Percentiles rank a stretch among this genome's conserved stretches.
phyloP scores from a whole-genome alignment of 2,329 filamentous ascomycete genomes.

The Cephalotrichum gorgonifer region DNA sequence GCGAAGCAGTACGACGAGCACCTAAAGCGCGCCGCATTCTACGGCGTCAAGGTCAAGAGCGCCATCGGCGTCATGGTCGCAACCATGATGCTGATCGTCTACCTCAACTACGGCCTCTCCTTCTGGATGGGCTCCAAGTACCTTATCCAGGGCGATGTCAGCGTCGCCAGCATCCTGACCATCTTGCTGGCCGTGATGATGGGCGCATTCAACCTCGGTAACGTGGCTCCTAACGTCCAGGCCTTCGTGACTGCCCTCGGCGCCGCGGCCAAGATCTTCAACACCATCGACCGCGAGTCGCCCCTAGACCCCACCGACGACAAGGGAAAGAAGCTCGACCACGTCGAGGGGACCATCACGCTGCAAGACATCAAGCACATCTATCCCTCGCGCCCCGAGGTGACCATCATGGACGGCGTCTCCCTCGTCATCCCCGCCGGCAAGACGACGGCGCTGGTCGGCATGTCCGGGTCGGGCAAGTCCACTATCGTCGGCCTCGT shows the following conservation, averaged over 20 bases:
- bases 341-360: slow-evolving; percentile 68
- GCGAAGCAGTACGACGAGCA: slow-evolving; percentile 75
- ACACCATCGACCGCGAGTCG: slow-evolving; percentile 80
- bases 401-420: slow-evolving; percentile 78
- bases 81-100: slow-evolving; percentile 73
- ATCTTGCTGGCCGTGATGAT: slow-evolving; percentile 89
- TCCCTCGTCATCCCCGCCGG: slow-evolving; percentile 73
- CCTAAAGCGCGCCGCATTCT: slow-evolving; percentile 61
- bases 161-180: slow-evolving; percentile 64
- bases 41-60: slow-evolving; percentile 66
- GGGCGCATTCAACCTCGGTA: slow-evolving; percentile 82
- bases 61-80: slow-evolving; percentile 70
- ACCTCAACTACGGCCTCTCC: slow-evolving; percentile 75
- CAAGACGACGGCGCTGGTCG: slow-evolving; percentile 87
- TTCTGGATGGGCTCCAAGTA: slow-evolving; percentile 83
- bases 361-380: slow-evolving; percentile 81
- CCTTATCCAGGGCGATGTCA: slow-evolving; percentile 54
- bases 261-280: slow-evolving; percentile 84
- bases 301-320: slow-evolving; percentile 69
- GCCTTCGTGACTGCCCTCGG: slow-evolving; percentile 77
- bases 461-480: slow-evolving; percentile 89
- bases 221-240: slow-evolving; percentile 75
- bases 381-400: slow-evolving; percentile 86
- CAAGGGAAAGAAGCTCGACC: slow-evolving; percentile 61
- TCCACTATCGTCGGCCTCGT: slow-evolving; percentile 88